Conservation (phyloP, 495 filamentous ascomycete genomes). For the Penicillium maclennaniae region DNA sequence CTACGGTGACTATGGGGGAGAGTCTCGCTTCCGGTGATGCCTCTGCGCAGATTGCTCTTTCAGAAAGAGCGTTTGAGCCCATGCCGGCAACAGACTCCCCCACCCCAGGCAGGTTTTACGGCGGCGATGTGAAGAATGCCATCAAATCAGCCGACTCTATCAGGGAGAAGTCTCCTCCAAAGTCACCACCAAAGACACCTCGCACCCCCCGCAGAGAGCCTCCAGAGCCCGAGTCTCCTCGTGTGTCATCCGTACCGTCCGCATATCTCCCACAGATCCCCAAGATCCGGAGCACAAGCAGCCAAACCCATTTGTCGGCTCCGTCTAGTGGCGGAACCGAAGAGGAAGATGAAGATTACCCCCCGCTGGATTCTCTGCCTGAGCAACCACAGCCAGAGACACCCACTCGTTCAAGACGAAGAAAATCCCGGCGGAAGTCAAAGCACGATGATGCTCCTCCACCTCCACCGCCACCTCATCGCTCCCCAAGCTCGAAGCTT, state of each 20-base stretch:
- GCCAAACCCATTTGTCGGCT: slow-evolving; percentile 32
- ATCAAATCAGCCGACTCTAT: slow-evolving; percentile 7
- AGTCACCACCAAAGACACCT: slow-evolving; percentile 30
- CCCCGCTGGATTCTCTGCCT: slow-evolving; percentile 26
- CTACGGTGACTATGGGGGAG: slow-evolving; percentile 40
- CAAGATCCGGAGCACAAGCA: slow-evolving; percentile 47
- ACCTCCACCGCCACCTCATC: slow-evolving; percentile 53
- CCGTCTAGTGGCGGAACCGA: slow-evolving; percentile 11
- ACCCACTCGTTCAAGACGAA: slow-evolving; percentile 31
- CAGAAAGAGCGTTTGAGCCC: slow-evolving; percentile 8
- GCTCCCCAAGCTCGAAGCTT: slow-evolving; percentile 48
- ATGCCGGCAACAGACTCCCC: background rate
- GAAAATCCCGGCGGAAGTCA: slow-evolving; percentile 30
- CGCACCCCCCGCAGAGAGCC: slow-evolving; percentile 9
- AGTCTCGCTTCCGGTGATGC: slow-evolving; percentile 28
- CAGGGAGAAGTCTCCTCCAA: slow-evolving; percentile 22
- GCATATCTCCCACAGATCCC: slow-evolving; percentile 54
- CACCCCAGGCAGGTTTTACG: slow-evolving; percentile 16
- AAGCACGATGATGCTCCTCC: slow-evolving; percentile 39
- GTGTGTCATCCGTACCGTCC: slow-evolving; percentile 56
- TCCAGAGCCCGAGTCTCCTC: slow-evolving; percentile 31
- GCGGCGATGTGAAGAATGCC: slow-evolving; percentile 16
- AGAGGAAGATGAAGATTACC: slow-evolving; percentile 38
- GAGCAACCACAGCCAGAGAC: slow-evolving; percentile 25
- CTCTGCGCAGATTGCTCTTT: slow-evolving; percentile 16